A percentile compares a stretch with the other conserved stretches of the same genome.
phyloP scores from a whole-genome alignment of 2,329 filamentous ascomycete genomes.

The Phialophora chinensis region DNA sequence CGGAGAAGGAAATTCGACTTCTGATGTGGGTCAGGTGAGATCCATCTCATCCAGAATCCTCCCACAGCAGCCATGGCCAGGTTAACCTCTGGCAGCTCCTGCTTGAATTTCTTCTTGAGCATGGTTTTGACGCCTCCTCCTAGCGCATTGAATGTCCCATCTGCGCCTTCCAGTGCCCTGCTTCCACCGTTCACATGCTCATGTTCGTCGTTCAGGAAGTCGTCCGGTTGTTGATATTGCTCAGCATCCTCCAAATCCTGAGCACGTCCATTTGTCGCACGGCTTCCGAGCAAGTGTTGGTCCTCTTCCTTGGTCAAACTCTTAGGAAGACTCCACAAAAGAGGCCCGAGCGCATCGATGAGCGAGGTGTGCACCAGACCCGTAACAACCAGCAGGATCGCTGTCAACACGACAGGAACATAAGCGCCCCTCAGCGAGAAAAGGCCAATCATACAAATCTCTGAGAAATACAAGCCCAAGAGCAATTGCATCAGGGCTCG shows the following conservation, averaged over 20 bases:
- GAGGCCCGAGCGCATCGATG: conserved; percentile 52
- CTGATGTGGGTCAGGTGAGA: conserved; percentile 23
- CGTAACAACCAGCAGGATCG: conserved; percentile 76
- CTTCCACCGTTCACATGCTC: conserved; percentile 41
- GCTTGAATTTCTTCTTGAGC: conserved; percentile 29
- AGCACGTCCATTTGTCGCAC: not conserved
- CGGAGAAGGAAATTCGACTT: conserved; percentile 49
- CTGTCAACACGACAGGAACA: conserved; percentile 74
- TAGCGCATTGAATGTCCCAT: conserved; percentile 23
- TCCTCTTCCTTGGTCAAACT: conserved; percentile 32
- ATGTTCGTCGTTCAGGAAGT: conserved; percentile 49
- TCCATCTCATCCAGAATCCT: conserved; percentile 31
- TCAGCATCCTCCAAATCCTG: conserved; percentile 43
- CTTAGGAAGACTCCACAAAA: conserved; percentile 72
- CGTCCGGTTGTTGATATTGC: conserved; percentile 46
- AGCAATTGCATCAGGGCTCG: conserved; percentile 86
- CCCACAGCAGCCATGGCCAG: conserved; percentile 10
- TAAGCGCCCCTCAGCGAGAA: conserved; percentile 60
- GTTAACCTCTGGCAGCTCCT: conserved; percentile 23
- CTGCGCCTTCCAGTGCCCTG: conserved; percentile 30
- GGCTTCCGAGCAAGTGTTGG: conserved; percentile 18
- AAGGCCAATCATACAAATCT: conserved; percentile 83
- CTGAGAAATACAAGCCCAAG: conserved; percentile 80
- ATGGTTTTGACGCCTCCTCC: conserved; percentile 24
- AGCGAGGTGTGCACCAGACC: conserved; percentile 71